Evolutionary conservation across 106 monocot genomes (phyloP), one percentile per base, ranked within the genome.

Genomic region (Allium cepa): DNA sequence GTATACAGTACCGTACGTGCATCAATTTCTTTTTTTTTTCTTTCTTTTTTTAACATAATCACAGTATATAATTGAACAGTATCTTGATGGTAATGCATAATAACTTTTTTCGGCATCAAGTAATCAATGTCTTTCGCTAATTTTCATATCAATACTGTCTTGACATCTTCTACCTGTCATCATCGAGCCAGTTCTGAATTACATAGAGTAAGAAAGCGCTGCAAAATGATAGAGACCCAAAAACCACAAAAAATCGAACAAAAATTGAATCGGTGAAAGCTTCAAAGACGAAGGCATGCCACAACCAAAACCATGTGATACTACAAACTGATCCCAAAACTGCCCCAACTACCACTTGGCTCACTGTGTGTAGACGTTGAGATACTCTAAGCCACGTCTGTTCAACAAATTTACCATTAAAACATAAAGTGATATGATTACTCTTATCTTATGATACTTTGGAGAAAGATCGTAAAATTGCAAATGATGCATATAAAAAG

Each of bases 331-430:
- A 79, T 50, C 95, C 95, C 17, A 88, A 17, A 1, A 72, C 28
- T 9, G 83, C 88, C 46, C 95, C 95, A 4, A 95, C 95, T n/a
- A 80, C 22, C 15, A 95, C 79, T 75, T 95, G 95, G 61, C 48
- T 72, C 15, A 62, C 10, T 0, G 95, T 91, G 61, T 95, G 95
- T 70, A 88, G 81, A 36, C 36, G 36, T 55, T 86, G 91, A 0
- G 88, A 91, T 47, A 95, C 79, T 18, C 95, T 77, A 26, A 95
- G 75, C 81, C 83, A 95, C 17, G 91, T 75, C 95, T 95, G 78
- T 62, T 78, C 45, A 60, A 9, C 48, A 17, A 74, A 26, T 10
- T 11, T 10, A 28, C 26, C 55, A 62, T 11, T 0, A 55, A 55
- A 55, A 8, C 11, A 8, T 4, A 55, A 3, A 8, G 7, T 55